Conservation (phyloP, 176 grass and related monocot species). For the Phoenix roebelenii region DNA sequence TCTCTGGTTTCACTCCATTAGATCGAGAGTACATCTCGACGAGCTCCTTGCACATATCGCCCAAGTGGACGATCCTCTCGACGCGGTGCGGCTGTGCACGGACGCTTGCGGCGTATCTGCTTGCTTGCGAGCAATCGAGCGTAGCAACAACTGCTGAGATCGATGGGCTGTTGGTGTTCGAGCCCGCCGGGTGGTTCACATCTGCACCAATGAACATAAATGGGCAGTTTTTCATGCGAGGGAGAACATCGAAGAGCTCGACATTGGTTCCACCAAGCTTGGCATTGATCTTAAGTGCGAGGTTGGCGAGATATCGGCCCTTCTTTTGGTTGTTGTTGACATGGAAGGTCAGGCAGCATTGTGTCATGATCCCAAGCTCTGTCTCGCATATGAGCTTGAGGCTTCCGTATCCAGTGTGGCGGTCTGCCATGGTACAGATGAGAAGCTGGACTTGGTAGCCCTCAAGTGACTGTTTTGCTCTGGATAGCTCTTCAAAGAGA, state of each 20-base stretch:
- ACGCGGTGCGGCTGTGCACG: slow-evolving; percentile 21
- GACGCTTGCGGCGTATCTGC: slow-evolving; percentile 38
- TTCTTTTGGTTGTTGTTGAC: slow-evolving; percentile 22
- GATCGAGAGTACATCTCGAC: background rate
- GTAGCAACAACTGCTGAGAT: slow-evolving; percentile 47
- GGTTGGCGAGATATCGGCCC: slow-evolving; percentile 46
- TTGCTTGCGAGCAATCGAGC: slow-evolving; percentile 14
- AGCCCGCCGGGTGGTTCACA: slow-evolving; percentile 42
- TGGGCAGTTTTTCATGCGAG: slow-evolving; percentile 12
- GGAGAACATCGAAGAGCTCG: slow-evolving; percentile 33
- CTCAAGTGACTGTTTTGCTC: slow-evolving; percentile 18
- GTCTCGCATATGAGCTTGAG: slow-evolving; percentile 55
- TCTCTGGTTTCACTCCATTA: slow-evolving; percentile 19
- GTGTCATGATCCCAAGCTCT: slow-evolving; percentile 46
- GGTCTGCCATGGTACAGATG: slow-evolving; percentile 39
- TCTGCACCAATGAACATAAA: slow-evolving; percentile 66
- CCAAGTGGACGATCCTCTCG: slow-evolving; percentile 33
- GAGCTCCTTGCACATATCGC: slow-evolving; percentile 22
- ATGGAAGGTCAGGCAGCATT: slow-evolving; percentile 25
- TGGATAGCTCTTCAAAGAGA: slow-evolving; percentile 19
- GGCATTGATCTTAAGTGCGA: slow-evolving; percentile 52
- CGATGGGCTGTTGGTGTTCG: slow-evolving; percentile 35
- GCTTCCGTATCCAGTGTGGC: slow-evolving; percentile 38
- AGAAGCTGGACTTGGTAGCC: slow-evolving; percentile 30
- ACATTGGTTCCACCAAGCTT: slow-evolving; percentile 55